Evolutionary conservation across 306 rosid species (phyloP), one percentile per base, ranked within the genome.

Genomic region (Begonia peltatifolia): DNA sequence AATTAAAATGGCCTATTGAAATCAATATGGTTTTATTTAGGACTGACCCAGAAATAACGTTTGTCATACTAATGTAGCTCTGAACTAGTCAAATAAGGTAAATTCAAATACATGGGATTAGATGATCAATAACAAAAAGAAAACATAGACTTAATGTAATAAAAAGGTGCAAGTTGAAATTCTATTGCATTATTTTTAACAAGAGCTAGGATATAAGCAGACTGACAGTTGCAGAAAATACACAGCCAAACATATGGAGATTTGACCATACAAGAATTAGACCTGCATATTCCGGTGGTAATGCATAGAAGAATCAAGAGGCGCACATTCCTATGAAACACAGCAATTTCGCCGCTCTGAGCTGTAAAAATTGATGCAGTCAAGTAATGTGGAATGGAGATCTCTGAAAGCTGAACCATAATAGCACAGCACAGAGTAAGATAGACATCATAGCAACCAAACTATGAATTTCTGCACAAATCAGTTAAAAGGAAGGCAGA

Each of bases 221-320:
- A n/a, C 48, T 0, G 48, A 44, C 6, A 30, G 48, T n/a, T 44
- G 47, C 51, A 16, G 16, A n/a, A 14, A 60, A 64, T 9, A 36
- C 5, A 7, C 14, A 67, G 59, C 38, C 12, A 50, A 3, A 41
- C 11, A 44, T 47, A 42, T 73, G 84, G 78, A 84, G 69, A 60
- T 73, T 61, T 43, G 87, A 75, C 87, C 95, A 83, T 90, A 85
- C 97, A 85, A 90, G 95, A 85, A 83, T 76, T 82, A 78, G 87
- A 90, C 97, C 97, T 85, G 97, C 87, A 85, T 70, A 90, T 80
- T 85, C 95, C 97, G 12, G 97, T 81, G 56, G 63, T 71, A 49
- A 76, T 30, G 68, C 95, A 90, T 38, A 90, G 47, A 46, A 74
- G 54, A 76, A 83, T 72, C 85, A 90, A 68, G 46, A 85, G 60